Evolutionary conservation across 2,329 filamentous ascomycete genomes (phyloP).

Genomic region (Neopestalotiopsis sp.): DNA sequence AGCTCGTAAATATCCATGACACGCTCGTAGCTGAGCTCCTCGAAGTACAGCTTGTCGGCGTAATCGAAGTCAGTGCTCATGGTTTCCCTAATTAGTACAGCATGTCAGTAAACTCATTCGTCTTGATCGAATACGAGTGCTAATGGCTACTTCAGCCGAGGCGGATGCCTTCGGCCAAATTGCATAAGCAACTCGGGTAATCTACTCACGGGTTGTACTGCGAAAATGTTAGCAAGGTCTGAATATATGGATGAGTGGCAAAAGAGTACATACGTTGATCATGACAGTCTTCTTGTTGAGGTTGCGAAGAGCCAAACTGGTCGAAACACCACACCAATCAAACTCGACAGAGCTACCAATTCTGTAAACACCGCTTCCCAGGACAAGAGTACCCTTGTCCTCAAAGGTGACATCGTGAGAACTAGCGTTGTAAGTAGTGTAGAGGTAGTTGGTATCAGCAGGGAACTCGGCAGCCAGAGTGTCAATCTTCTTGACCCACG

Average conservation of each 20-base stretch:
- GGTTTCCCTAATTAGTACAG: conserved; percentile 77
- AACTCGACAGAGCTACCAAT: conserved; percentile 98
- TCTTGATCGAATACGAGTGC: neutral
- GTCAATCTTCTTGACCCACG: conserved; percentile 98
- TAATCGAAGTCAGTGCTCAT: conserved; percentile 84
- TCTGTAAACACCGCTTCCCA: conserved; percentile 95
- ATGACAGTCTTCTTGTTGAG: conserved; percentile 98
- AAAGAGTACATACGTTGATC: conserved; percentile 74
- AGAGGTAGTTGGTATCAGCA: conserved; percentile 92
- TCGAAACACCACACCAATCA: conserved; percentile 96
- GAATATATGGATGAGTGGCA: neutral
- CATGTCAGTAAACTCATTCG: conserved; percentile 15
- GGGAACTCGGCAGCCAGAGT: conserved; percentile 97
- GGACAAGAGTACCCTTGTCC: conserved; percentile 86
- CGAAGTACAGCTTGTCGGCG: conserved; percentile 93
- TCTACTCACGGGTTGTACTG: neutral
- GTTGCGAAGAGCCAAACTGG: conserved; percentile 79
- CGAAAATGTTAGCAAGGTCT: neutral
- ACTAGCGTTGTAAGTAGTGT: conserved; percentile 97
- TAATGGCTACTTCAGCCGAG: too few relatives aligned
- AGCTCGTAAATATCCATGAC: conserved; percentile 99
- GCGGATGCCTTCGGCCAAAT: too few relatives aligned
- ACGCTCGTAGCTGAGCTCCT: conserved; percentile 94
- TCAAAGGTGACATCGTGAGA: conserved; percentile 94
- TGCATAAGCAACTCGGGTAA: too few relatives aligned